Evolutionary conservation across 176 grass and related monocot species (phyloP).

Genomic region (Otatea glauca): DNA sequence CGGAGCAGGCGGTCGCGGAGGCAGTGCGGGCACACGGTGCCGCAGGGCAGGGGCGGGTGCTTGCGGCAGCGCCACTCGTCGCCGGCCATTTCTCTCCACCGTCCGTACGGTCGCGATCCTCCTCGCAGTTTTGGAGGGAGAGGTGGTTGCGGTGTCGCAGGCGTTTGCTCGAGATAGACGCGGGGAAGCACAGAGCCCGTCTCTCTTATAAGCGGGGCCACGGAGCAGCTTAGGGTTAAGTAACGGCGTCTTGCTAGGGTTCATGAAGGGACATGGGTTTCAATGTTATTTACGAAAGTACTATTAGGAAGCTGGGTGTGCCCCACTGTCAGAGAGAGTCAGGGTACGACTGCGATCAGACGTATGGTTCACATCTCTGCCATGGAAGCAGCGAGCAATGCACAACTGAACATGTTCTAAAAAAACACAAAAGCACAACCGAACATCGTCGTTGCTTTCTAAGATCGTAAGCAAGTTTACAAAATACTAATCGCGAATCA

Average conservation of each 20-base stretch:
- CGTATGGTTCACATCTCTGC: neutral
- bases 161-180: slow-evolving; percentile 22
- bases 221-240: neutral
- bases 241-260: neutral
- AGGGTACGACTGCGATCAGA: neutral
- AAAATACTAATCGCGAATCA: neutral
- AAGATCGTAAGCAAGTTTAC: neutral
- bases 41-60: slow-evolving; percentile 42
- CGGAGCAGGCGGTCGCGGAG: slow-evolving; percentile 71
- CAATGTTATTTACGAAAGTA: neutral
- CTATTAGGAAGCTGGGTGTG: neutral
- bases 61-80: slow-evolving; percentile 61
- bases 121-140: neutral
- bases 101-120: neutral
- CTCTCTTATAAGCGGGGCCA: slow-evolving; percentile 8
- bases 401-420: neutral
- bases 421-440: no score
- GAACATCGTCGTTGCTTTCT: neutral
- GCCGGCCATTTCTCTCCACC: slow-evolving; percentile 34
- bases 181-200: slow-evolving; percentile 7
- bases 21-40: slow-evolving; percentile 73
- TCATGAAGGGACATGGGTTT: neutral
- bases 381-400: neutral
- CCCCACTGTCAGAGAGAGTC: neutral
- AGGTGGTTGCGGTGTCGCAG: neutral